Percentiles rank a stretch among this genome's conserved stretches.
Evolutionary conservation across 2,329 filamentous ascomycete genomes (phyloP).

Genomic region (Penicillium brasilianum): DNA sequence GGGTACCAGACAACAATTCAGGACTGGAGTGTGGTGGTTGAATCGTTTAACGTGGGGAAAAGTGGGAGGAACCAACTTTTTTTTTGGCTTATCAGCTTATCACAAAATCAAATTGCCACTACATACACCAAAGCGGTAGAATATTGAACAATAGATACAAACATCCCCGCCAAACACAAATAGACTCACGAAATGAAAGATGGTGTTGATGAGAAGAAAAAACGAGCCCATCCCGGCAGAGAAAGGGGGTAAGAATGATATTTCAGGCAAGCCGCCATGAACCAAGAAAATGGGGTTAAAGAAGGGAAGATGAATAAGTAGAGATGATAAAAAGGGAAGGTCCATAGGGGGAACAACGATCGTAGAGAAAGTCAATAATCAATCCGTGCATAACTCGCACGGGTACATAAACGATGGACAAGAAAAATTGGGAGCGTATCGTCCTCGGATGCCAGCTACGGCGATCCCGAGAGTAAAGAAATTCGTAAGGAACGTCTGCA

Average conservation of each 20-base stretch:
- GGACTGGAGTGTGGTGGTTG: background rate
- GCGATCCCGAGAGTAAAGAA: conserved; percentile 39
- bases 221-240: conserved; percentile 3
- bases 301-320: conserved; percentile 21
- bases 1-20: background rate
- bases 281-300: conserved; percentile 21
- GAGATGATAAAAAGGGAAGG: conserved; percentile 18
- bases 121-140: conserved; percentile 10
- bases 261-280: conserved; percentile 19
- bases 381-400: conserved; percentile 35
- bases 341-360: conserved; percentile 28
- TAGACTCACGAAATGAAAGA: background rate
- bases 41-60: conserved; percentile 4
- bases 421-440: conserved; percentile 38
- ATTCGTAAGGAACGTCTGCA: conserved; percentile 39
- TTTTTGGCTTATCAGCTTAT: conserved; percentile 29
- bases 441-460: conserved; percentile 38
- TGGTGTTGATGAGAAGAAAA: background rate
- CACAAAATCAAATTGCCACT: conserved; percentile 21
- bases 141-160: background rate
- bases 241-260: conserved; percentile 14
- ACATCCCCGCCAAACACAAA: conserved; percentile 8
- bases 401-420: conserved; percentile 42
- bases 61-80: conserved; percentile 9
- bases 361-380: conserved; percentile 34